phyloP scores from a whole-genome alignment of 192 early-diverging fungal genomes.

The Umbelopsis sp. region DNA sequence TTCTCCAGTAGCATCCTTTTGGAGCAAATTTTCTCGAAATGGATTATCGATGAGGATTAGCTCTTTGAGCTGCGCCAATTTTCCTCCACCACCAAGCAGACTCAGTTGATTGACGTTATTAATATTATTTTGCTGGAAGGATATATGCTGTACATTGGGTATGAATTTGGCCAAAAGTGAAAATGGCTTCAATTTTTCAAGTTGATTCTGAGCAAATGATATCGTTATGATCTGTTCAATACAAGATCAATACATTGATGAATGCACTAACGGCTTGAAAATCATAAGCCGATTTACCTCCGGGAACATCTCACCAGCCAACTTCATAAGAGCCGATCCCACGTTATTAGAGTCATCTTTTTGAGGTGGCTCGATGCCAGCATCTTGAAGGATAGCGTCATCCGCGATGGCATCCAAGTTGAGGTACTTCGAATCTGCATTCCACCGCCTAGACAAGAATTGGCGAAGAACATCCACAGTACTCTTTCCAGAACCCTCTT shows the following conservation, averaged over 20 bases:
- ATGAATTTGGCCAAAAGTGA: constrained; percentile 8
- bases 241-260: background rate
- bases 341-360: background rate
- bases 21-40: background rate
- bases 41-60: background rate
- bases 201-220: constrained; percentile 5
- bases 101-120: constrained; percentile 1
- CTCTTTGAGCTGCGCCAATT: background rate
- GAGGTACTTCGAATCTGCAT: background rate
- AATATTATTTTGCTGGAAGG: constrained; percentile 10
- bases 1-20: background rate
- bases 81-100: background rate
- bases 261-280: background rate
- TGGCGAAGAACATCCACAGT: background rate
- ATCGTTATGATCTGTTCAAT: background rate
- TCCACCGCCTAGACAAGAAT: background rate
- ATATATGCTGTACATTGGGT: constrained; percentile 16
- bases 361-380: constrained; percentile 21
- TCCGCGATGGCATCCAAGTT: background rate
- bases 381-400: constrained; percentile 31
- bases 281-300: background rate
- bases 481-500: constrained; percentile 13
- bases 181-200: constrained; percentile 2
- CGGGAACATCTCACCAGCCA: constrained; percentile 3
- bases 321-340: constrained; percentile 2